A percentile compares a stretch with the other conserved stretches of the same genome.
Evolutionary conservation across 345 rosid species (phyloP).

Genomic region (Barbarea vulgaris): DNA sequence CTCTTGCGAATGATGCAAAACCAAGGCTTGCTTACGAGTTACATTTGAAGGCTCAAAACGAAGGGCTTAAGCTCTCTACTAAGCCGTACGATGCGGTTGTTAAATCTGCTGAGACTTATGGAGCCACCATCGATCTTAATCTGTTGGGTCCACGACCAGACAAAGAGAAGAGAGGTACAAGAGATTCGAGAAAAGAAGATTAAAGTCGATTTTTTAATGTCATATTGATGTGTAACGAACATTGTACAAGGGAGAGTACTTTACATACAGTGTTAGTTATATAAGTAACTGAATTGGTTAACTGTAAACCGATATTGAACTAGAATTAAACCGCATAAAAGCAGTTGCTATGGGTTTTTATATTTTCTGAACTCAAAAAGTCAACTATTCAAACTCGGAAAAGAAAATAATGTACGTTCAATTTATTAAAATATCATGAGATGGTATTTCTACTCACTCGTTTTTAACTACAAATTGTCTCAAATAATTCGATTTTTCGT

Average conservation of each 20-base stretch:
- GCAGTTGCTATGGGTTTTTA: not conserved
- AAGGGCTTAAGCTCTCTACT: constrained; percentile 57
- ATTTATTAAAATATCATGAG: too few relatives aligned
- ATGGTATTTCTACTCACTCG: too few relatives aligned
- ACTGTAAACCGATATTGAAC: not conserved
- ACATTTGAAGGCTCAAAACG: constrained; percentile 62
- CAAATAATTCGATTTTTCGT: not conserved
- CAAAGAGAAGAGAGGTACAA: constrained; percentile 42
- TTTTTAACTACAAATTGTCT: not conserved
- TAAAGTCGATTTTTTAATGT: not conserved
- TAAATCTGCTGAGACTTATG: constrained; percentile 50
- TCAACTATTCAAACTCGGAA: too few relatives aligned
- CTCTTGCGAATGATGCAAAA: constrained; percentile 71
- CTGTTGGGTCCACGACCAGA: constrained; percentile 73
- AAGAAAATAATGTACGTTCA: too few relatives aligned
- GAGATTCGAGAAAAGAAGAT: not conserved
- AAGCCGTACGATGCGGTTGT: constrained; percentile 73
- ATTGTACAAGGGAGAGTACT: constrained; percentile 13
- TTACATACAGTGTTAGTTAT: not conserved
- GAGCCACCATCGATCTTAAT: constrained; percentile 62
- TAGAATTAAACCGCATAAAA: not conserved
- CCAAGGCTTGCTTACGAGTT: constrained; percentile 79
- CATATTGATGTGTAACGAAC: constrained; percentile 20
- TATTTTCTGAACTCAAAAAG: not conserved
- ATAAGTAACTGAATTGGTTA: not conserved